A percentile compares a stretch with the other conserved stretches of the same genome.
phyloP scores from a whole-genome alignment of 805 yeast genomes.

The Saccharomycopsis oosterbeekiorum region DNA sequence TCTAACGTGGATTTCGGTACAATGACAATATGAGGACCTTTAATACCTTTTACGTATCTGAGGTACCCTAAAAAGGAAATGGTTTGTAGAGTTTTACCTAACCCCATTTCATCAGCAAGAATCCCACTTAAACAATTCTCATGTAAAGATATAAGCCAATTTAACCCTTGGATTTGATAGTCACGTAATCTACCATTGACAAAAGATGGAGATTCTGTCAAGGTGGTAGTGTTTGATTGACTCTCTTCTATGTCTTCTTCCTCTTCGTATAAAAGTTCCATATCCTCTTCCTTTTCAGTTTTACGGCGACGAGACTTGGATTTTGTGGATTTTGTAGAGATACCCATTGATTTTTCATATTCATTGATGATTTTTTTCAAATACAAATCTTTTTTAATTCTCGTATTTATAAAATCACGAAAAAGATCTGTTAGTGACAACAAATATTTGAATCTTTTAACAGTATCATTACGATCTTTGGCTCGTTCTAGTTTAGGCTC shows the following conservation, averaged over 20 bases:
- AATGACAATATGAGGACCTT: slow-evolving; percentile 85
- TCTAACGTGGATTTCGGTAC: slow-evolving; percentile 95
- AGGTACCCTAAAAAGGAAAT: slow-evolving; percentile 85
- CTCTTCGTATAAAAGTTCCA: slow-evolving; percentile 78
- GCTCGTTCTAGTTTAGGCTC: slow-evolving; percentile 15
- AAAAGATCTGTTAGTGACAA: slow-evolving; percentile 78
- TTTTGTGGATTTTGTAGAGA: slow-evolving; percentile 22
- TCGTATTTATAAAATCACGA: slow-evolving; percentile 75
- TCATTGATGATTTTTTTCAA: slow-evolving; percentile 52
- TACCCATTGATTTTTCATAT: slow-evolving; percentile 41
- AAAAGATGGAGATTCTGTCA: slow-evolving; percentile 78
- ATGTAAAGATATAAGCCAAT: slow-evolving; percentile 85
- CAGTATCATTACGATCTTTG: slow-evolving; percentile 51
- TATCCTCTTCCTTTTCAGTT: slow-evolving; percentile 93
- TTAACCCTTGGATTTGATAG: slow-evolving; percentile 89
- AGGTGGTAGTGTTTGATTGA: slow-evolving; percentile 49
- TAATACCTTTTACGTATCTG: slow-evolving; percentile 64
- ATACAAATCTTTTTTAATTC: slow-evolving; percentile 67
- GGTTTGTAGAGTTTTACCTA: slow-evolving; percentile 93
- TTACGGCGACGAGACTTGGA: slow-evolving; percentile 53
- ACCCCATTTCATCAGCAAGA: slow-evolving; percentile 96
- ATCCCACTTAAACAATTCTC: slow-evolving; percentile 88
- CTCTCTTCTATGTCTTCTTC: slow-evolving; percentile 39
- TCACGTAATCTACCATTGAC: slow-evolving; percentile 72
- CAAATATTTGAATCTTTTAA: slow-evolving; percentile 69